phyloP scores from a whole-genome alignment of 208 protist species.

The Hexamita inflata region DNA sequence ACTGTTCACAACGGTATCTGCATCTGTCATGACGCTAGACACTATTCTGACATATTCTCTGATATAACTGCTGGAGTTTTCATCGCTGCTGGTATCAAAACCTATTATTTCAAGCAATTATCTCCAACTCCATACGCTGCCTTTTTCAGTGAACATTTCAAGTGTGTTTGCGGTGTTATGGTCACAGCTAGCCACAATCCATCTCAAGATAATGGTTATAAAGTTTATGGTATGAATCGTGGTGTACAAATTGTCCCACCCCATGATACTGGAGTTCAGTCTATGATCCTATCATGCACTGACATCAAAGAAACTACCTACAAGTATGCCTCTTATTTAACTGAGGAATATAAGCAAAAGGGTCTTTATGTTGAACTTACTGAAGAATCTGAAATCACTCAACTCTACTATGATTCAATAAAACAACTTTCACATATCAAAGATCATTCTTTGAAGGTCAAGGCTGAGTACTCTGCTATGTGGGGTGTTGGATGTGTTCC shows the following conservation, averaged over 20 bases:
- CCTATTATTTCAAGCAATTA: constrained; percentile 18
- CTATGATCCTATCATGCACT: constrained; percentile 63
- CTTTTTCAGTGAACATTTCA: constrained; percentile 17
- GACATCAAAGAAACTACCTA: constrained; percentile 49
- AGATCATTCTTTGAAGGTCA: constrained; percentile 27
- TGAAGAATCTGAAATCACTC: background rate
- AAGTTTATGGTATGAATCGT: constrained; percentile 56
- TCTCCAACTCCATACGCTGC: constrained; percentile 30
- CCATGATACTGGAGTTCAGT: constrained; percentile 69
- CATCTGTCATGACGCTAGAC: constrained; percentile 35
- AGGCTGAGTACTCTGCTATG: constrained; percentile 60
- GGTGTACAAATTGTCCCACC: constrained; percentile 73
- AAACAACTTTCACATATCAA: background rate
- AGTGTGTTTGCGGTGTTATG: constrained; percentile 38
- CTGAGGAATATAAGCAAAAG: background rate
- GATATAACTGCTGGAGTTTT: constrained; percentile 34
- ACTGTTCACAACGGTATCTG: too few relatives aligned
- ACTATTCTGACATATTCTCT: constrained; percentile 31
- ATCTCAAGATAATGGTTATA: constrained; percentile 95
- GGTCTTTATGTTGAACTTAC: background rate
- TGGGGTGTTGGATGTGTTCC: constrained; percentile 78
- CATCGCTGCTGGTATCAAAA: background rate
- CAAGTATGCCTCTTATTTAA: background rate
- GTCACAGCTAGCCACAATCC: constrained; percentile 74
- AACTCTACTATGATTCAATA: background rate